Evolutionary conservation across 495 filamentous ascomycete species (phyloP).

Genomic region (Letharia columbiana): DNA sequence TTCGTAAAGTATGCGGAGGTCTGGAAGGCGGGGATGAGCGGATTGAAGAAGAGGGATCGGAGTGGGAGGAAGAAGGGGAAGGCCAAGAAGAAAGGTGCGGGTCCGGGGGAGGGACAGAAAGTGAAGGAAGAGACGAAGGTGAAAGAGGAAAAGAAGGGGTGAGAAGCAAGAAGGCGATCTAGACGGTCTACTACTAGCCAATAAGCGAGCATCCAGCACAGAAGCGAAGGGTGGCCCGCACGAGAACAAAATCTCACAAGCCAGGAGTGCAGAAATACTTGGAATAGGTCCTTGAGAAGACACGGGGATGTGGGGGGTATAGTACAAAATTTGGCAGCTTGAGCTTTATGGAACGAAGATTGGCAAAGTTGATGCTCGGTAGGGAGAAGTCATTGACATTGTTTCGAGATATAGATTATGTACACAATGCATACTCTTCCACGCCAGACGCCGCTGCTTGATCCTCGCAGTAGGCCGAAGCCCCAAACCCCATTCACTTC

Average conservation of each 20-base stretch:
- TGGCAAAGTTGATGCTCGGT: not conserved
- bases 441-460: not conserved
- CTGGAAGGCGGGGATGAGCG: conserved; percentile 80
- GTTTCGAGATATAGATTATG: not conserved
- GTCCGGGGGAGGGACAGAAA: conserved; percentile 19
- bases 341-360: not conserved
- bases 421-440: not conserved
- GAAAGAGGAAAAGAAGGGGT: not conserved
- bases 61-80: conserved; percentile 71
- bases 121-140: conserved; percentile 6
- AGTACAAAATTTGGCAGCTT: not conserved
- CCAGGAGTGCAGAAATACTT: not conserved
- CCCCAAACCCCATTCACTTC: not conserved
- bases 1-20: conserved; percentile 84
- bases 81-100: conserved; percentile 65
- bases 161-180: not conserved
- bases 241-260: not conserved
- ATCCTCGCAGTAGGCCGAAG: not conserved
- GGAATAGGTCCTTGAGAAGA: not conserved
- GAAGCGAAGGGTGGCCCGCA: not conserved
- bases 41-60: conserved; percentile 86
- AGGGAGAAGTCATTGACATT: not conserved
- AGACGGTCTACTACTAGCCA: not conserved
- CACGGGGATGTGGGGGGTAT: not conserved
- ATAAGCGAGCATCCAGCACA: not conserved